These are phyloP conservation scores for Lasiodiplodia citricola DNA, from an alignment of 2,329 filamentous ascomycete genomes.

Conservation along the genomic window DNA sequence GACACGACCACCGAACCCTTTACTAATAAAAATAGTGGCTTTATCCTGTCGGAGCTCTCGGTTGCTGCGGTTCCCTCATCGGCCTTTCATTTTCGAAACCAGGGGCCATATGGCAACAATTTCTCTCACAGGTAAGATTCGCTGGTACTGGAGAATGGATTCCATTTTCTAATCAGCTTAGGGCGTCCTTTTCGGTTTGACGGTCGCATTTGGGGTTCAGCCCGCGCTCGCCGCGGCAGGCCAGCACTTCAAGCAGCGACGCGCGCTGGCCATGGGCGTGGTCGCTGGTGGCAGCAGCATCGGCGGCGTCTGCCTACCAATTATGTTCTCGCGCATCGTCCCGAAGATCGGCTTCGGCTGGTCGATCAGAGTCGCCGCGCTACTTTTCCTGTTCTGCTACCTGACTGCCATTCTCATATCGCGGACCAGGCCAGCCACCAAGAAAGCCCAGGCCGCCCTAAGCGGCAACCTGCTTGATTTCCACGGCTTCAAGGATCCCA, in stretches of 20 bases:
- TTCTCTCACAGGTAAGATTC: slow-evolving; percentile 6
- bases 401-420: slow-evolving; percentile 25
- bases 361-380: slow-evolving; percentile 24
- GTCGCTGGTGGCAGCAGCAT: slow-evolving; percentile 26
- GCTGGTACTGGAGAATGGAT: neutral
- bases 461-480: slow-evolving; percentile 25
- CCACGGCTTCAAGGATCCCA: slow-evolving; percentile 23
- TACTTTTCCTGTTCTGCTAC: slow-evolving; percentile 24
- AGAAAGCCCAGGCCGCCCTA: neutral
- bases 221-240: slow-evolving; percentile 25
- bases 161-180: neutral
- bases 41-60: slow-evolving; percentile 2
- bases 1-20: too few relatives aligned
- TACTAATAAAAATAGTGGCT: neutral
- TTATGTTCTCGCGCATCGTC: slow-evolving; percentile 25
- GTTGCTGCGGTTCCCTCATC: slow-evolving; percentile 12
- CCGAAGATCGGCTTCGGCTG: slow-evolving; percentile 25
- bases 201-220: slow-evolving; percentile 26
- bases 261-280: slow-evolving; percentile 26
- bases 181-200: slow-evolving; percentile 23
- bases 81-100: slow-evolving; percentile 12
- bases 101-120: slow-evolving; percentile 10
- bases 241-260: slow-evolving; percentile 27
- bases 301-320: slow-evolving; percentile 23
- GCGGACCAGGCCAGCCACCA: neutral